Percentiles rank a stretch among this genome's conserved stretches.
phyloP scores from a whole-genome alignment of 2,329 filamentous ascomycete genomes.

The Paracamarosporium sp. region DNA sequence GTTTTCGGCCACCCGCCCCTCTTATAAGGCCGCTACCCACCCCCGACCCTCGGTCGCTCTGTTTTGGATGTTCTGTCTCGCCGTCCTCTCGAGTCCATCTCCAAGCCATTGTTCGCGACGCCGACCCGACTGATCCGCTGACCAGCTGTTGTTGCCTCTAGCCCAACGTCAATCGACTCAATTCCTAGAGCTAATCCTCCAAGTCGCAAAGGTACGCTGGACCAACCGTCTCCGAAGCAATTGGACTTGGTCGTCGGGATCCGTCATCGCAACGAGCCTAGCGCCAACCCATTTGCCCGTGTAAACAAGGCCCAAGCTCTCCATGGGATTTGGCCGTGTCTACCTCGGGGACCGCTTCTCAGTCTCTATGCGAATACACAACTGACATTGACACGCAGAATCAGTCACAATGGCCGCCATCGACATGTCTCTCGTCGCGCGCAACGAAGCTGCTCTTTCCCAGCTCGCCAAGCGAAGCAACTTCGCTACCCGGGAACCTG shows the following conservation, averaged over 20 bases:
- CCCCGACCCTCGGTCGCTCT: slow-evolving; percentile 22
- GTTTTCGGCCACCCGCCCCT: slow-evolving; percentile 38
- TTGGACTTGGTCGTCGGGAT: slow-evolving; percentile 17
- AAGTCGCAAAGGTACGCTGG: slow-evolving; percentile 42
- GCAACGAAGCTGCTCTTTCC: slow-evolving; percentile 45
- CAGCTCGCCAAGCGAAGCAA: slow-evolving; percentile 62
- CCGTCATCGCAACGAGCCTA: slow-evolving; percentile 15
- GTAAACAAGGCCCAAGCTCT: slow-evolving; percentile 18
- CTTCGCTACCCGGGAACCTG: slow-evolving; percentile 64
- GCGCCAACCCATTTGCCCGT: slow-evolving; percentile 24
- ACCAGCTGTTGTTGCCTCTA: slow-evolving; percentile 37
- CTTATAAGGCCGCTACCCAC: slow-evolving; percentile 38
- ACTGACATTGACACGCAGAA: slow-evolving; percentile 25
- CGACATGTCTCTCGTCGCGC: slow-evolving; percentile 44
- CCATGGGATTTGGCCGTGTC: background rate
- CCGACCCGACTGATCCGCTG: slow-evolving; percentile 35
- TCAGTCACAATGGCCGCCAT: slow-evolving; percentile 45
- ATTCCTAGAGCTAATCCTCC: slow-evolving; percentile 23
- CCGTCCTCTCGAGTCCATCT: slow-evolving; percentile 30
- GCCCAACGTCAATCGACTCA: slow-evolving; percentile 19
- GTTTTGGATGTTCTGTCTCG: slow-evolving; percentile 38
- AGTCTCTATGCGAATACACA: background rate
- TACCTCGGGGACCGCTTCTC: background rate
- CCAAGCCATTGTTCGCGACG: slow-evolving; percentile 30
- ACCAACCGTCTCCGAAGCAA: slow-evolving; percentile 21